Percentiles rank a stretch among this genome's conserved stretches.
Evolutionary conservation across 345 rosid genomes (phyloP).

Genomic region (Dimocarpus longan): DNA sequence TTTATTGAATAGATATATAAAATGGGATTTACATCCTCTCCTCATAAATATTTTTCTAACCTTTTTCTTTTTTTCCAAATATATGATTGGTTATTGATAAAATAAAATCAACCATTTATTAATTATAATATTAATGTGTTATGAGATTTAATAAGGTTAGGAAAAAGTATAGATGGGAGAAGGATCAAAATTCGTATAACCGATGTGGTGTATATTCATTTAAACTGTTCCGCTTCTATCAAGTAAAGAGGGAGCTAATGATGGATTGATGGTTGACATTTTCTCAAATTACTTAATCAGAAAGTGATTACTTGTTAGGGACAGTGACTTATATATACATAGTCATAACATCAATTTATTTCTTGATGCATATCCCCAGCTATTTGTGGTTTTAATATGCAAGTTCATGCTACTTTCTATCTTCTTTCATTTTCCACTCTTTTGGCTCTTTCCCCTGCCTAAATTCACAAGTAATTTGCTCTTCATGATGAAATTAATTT

Average conservation of each 20-base stretch:
- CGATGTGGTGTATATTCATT: too few relatives aligned
- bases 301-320: constrained; percentile 1
- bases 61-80: too few relatives aligned
- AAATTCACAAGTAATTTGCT: background rate
- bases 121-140: too few relatives aligned
- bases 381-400: background rate
- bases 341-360: constrained; percentile 7
- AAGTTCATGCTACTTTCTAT: background rate
- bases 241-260: background rate
- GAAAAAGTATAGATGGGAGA: too few relatives aligned
- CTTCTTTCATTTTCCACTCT: background rate
- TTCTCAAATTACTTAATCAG: background rate
- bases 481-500: background rate
- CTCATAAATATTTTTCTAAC: too few relatives aligned
- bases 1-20: too few relatives aligned
- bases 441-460: background rate
- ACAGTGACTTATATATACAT: background rate
- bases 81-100: too few relatives aligned
- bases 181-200: too few relatives aligned
- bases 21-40: too few relatives aligned
- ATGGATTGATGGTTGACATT: background rate
- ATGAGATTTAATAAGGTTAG: too few relatives aligned
- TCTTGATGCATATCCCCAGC: background rate
- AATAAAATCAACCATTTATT: too few relatives aligned
- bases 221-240: background rate